Percentiles rank a stretch among this genome's conserved stretches.
Evolutionary conservation across 148 eudicot genomes (phyloP).

Genomic region (Hydrangea macrophylla): DNA sequence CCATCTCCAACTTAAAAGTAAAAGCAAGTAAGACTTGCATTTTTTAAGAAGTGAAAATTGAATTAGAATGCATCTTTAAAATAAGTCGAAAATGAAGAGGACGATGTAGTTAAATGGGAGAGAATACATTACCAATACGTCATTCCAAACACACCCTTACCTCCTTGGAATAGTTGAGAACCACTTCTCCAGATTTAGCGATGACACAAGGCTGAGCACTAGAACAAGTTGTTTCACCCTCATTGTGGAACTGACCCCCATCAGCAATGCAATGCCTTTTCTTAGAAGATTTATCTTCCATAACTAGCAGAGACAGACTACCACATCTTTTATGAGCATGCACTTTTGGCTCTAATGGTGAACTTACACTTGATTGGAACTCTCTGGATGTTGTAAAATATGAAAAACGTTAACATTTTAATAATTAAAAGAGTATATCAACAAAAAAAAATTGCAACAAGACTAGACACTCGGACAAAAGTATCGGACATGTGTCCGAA

Average conservation of each 20-base stretch:
- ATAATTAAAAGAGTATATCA: neutral
- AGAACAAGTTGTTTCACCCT: conserved; percentile 24
- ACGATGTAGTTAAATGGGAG: too few species aligned
- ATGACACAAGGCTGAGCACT: conserved; percentile 20
- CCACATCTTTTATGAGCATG: conserved; percentile 56
- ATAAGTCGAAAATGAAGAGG: too few species aligned
- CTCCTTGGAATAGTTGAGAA: conserved; percentile 26
- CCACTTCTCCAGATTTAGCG: conserved; percentile 26
- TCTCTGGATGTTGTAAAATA: conserved; percentile 34
- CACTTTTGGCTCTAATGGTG: conserved; percentile 27
- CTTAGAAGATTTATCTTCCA: conserved; percentile 50
- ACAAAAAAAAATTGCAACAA: neutral
- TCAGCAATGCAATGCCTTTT: conserved; percentile 44
- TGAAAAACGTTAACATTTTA: neutral
- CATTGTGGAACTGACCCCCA: conserved; percentile 20
- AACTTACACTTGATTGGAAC: conserved; percentile 31
- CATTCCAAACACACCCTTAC: too few species aligned
- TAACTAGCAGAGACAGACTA: conserved; percentile 42
- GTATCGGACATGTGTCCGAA: too few species aligned
- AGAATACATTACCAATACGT: too few species aligned
- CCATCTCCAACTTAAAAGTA: too few species aligned
- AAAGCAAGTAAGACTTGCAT: too few species aligned
- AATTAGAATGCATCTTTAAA: too few species aligned
- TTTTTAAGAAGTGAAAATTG: too few species aligned
- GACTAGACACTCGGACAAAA: too few species aligned